These are phyloP conservation scores for Onygenales sp. DNA, from an alignment of 2,329 filamentous ascomycete genomes.

Conservation along the genomic window DNA sequence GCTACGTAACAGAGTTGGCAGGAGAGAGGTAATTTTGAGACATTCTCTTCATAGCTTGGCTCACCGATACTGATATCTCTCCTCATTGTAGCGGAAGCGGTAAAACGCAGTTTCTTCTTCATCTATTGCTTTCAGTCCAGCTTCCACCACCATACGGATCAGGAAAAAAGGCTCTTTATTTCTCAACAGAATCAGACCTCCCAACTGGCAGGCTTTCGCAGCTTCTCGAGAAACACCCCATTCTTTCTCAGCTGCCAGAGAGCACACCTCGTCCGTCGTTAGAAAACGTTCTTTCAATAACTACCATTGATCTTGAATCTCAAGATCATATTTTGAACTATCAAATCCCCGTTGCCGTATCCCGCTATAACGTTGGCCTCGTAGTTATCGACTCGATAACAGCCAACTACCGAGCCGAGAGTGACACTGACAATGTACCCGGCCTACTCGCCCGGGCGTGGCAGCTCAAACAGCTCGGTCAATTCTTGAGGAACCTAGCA, in stretches of 20 bases:
- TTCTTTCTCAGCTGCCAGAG: conserved; percentile 39
- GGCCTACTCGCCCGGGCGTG: conserved; percentile 64
- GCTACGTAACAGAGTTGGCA: conserved; percentile 78
- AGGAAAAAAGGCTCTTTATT: conserved; percentile 70
- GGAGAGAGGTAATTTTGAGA: conserved; percentile 63
- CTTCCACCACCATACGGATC: conserved; percentile 65
- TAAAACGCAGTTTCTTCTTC: conserved; percentile 89
- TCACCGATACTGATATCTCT: conserved; percentile 11
- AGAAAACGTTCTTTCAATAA: conserved; percentile 67
- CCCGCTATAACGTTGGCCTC: conserved; percentile 66
- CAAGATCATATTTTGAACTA: conserved; percentile 93
- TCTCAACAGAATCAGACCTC: conserved; percentile 82
- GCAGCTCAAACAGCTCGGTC: conserved; percentile 66
- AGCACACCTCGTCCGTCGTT: conserved; percentile 51
- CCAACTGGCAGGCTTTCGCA: conserved; percentile 74
- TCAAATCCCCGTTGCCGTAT: conserved; percentile 78
- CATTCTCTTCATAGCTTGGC: conserved; percentile 1
- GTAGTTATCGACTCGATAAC: conserved; percentile 86
- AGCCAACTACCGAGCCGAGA: conserved; percentile 91
- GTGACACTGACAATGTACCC: conserved; percentile 27
- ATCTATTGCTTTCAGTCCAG: conserved; percentile 74
- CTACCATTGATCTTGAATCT: conserved; percentile 79
- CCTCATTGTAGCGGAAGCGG: conserved; percentile 58
- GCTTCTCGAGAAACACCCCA: conserved; percentile 59
- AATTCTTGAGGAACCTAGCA: conserved; percentile 66